phyloP scores from a whole-genome alignment of 768 basidiomycete genomes.

The Cystobasidium tubakii region DNA sequence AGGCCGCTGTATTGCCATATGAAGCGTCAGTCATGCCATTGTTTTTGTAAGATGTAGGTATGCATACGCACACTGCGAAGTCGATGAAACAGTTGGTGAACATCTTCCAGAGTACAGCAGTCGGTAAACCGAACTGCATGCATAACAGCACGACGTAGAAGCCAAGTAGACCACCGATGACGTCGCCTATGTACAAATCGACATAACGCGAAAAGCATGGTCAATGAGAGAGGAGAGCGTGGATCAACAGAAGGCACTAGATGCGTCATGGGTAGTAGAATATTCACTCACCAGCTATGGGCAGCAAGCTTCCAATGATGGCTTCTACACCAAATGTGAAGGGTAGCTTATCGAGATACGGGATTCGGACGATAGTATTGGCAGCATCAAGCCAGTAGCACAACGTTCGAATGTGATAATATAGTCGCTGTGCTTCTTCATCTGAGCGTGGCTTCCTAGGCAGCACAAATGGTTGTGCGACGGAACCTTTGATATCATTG shows the following conservation, averaged over 20 bases:
- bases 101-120: slow-evolving; percentile 28
- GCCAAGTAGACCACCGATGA: slow-evolving; percentile 19
- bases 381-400: slow-evolving; percentile 36
- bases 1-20: slow-evolving; percentile 1
- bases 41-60: not conserved
- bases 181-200: not conserved
- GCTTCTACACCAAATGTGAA: slow-evolving; percentile 35
- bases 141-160: slow-evolving; percentile 32
- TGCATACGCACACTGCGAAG: slow-evolving; percentile 16
- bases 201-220: not conserved
- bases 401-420: slow-evolving; percentile 31
- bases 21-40: not conserved
- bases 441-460: slow-evolving; percentile 20
- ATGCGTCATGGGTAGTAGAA: not conserved
- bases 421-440: slow-evolving; percentile 27
- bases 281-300: slow-evolving; percentile 3
- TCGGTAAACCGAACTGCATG: slow-evolving; percentile 34
- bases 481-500: slow-evolving; percentile 13
- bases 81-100: slow-evolving; percentile 29
- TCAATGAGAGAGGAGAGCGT: not conserved
- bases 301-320: slow-evolving; percentile 18
- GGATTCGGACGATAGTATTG: slow-evolving; percentile 12
- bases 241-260: too few species aligned
- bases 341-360: slow-evolving; percentile 27
- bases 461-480: slow-evolving; percentile 30